phyloP scores from a whole-genome alignment of 305 asterid species.

The Solanum aculeatissimum region DNA sequence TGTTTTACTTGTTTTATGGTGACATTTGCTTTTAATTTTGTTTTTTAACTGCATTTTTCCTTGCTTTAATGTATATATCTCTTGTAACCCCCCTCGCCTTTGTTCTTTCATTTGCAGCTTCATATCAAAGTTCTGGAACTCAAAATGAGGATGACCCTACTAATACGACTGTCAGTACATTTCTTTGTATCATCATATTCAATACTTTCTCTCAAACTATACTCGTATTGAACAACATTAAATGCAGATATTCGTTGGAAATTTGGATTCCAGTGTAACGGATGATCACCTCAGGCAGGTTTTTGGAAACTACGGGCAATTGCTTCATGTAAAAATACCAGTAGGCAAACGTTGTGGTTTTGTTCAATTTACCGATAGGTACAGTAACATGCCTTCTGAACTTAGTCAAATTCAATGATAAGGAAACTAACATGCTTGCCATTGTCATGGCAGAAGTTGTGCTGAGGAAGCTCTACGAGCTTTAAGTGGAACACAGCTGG shows the following conservation, averaged over 20 bases:
- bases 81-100: background rate
- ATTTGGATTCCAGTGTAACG: conserved; percentile 68
- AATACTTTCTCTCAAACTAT: background rate
- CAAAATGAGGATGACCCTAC: conserved; percentile 83
- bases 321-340: conserved; percentile 88
- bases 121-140: conserved; percentile 60
- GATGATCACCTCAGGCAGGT: conserved; percentile 76
- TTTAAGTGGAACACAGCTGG: conserved; percentile 69
- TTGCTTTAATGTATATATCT: background rate
- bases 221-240: background rate
- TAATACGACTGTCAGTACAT: conserved; percentile 74
- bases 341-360: conserved; percentile 95
- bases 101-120: conserved; percentile 40
- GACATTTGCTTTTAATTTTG: background rate
- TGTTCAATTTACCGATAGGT: conserved; percentile 95
- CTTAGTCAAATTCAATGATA: background rate
- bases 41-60: background rate
- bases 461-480: conserved; percentile 77
- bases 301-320: conserved; percentile 69
- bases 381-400: background rate
- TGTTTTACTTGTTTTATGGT: background rate
- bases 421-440: background rate
- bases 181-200: background rate
- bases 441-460: conserved; percentile 41
- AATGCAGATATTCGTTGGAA: conserved; percentile 84